Base-by-base conservation (phyloP, 2,329 filamentous ascomycete species). In the Colletotrichum shisoi region DNA sequence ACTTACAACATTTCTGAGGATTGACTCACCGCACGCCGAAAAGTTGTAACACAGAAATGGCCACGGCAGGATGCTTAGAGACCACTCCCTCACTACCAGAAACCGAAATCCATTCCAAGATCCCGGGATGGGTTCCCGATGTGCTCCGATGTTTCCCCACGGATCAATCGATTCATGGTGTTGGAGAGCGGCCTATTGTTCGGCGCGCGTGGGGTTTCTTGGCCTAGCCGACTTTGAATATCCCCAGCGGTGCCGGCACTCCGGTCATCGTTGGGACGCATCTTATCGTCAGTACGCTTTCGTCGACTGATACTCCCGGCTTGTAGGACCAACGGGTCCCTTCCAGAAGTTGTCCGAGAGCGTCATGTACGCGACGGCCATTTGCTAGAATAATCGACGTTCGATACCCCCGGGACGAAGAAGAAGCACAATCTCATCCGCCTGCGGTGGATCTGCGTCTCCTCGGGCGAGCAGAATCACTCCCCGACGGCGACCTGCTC, bases 371-470 rank as follows among this genome's bases (percentile, higher is more conserved):
- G 87, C 93, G 72, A 85, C 80, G 59, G 94, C 93, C 70, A 97
- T 98, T 81, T 87, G 90, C 75, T 87, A 90, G 75, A 97, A 97
- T 91, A 97, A 94, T 86, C 83, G 53, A 86, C 83, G 62, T 96
- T 97, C 81, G 79, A 82, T 58, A 81, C 83, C 72, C 86, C 83
- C 58, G 89, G 91, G 64, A 31, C 27, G 7, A 85, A 94, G 75
- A 89, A 90, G 77, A 79, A 88, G 63, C 88, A 86, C 68, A 88
- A 95, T 74, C 76, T 95, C 57, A 81, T 83, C 56, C 92, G 92
- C 64, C 84, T 95, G 42, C 84, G 86, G 71, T 95, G 92, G 92
- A 83, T 91, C 71, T 85, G 85, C 37, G 76, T 89, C 69, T 90
- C 93, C 81, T 90, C 87, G 49, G 84, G 89, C 71, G 84, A 87